These are phyloP conservation scores for Saprolegnia diclina DNA, from an alignment of 352 stramenopile genomes.

Conservation along the genomic window DNA sequence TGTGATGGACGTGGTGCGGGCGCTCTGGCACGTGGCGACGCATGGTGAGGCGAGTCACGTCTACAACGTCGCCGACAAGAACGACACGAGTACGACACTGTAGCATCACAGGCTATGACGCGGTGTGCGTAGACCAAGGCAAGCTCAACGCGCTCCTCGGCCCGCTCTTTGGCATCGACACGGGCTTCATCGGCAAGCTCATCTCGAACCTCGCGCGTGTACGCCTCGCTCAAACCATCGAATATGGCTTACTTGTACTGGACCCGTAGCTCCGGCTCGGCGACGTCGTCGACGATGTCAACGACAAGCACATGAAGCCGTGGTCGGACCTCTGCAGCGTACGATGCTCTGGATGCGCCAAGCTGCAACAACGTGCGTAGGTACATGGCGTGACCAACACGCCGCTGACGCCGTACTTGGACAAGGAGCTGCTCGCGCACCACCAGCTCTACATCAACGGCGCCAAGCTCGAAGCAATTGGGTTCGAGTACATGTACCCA, in stretches of 20 bases:
- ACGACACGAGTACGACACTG: constrained; percentile 61
- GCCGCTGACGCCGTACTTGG: constrained; percentile 80
- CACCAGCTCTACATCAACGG: constrained; percentile 77
- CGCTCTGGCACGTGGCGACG: constrained; percentile 66
- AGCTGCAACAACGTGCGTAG: constrained; percentile 28
- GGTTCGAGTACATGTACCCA: constrained; percentile 71
- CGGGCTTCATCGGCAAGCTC: constrained; percentile 80
- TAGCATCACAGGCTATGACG: background rate
- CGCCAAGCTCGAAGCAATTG: constrained; percentile 65
- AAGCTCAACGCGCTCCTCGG: constrained; percentile 74
- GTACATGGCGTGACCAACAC: constrained; percentile 76
- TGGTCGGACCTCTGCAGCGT: constrained; percentile 80
- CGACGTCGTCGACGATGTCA: constrained; percentile 83
- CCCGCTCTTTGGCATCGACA: constrained; percentile 75
- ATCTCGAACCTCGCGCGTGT: constrained; percentile 74
- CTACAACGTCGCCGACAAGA: constrained; percentile 84
- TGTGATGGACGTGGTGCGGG: constrained; percentile 67
- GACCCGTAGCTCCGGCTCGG: constrained; percentile 48
- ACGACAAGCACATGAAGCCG: constrained; percentile 86
- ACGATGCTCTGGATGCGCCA: constrained; percentile 16
- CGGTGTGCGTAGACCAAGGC: constrained; percentile 44
- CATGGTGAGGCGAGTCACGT: constrained; percentile 48
- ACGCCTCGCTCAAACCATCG: background rate
- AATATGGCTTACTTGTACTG: background rate
- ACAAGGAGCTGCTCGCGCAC: constrained; percentile 81